Conservation (phyloP, 805 yeast genomes). For the Pichia rugopelliculosa region DNA sequence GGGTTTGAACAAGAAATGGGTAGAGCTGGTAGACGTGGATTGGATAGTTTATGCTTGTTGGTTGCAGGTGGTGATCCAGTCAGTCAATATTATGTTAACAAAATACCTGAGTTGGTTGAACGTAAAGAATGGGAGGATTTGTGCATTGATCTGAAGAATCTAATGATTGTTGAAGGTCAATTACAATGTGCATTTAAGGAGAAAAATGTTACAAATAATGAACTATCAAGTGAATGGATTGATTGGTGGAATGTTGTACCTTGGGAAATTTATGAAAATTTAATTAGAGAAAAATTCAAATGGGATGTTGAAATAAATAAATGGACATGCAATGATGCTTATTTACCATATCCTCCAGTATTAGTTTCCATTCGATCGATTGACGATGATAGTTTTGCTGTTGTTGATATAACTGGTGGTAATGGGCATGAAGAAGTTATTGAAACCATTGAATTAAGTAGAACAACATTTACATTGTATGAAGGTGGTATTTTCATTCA, state of each 20-base stretch:
- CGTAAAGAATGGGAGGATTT: conserved; percentile 46
- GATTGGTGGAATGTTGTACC: conserved; percentile 13
- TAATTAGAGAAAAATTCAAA: conserved; percentile 29
- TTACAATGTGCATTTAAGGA: conserved; percentile 79
- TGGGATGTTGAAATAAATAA: conserved; percentile 36
- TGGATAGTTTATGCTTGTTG: conserved; percentile 77
- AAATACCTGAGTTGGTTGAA: conserved; percentile 53
- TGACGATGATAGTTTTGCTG: conserved; percentile 77
- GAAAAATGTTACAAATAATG: conserved; percentile 45
- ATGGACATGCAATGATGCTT: conserved; percentile 50
- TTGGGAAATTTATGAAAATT: conserved; percentile 17
- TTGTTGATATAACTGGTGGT: conserved; percentile 78
- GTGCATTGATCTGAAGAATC: conserved; percentile 53
- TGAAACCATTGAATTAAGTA: conserved; percentile 81
- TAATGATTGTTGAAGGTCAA: conserved; percentile 68
- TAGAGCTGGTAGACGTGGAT: conserved; percentile 85
- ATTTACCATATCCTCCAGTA: conserved; percentile 75
- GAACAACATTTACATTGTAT: conserved; percentile 85
- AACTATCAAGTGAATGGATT: conserved; percentile 16
- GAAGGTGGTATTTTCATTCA: conserved; percentile 91
- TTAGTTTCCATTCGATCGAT: conserved; percentile 74
- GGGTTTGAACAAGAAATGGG: conserved; percentile 95
- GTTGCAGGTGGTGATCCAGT: conserved; percentile 80
- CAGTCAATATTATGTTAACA: conserved; percentile 73
- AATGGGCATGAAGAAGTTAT: conserved; percentile 68